Evolutionary conservation across 371 early-diverging fungal species (phyloP), one percentile per base, ranked within the genome.

Genomic region (Mortierella sp.): DNA sequence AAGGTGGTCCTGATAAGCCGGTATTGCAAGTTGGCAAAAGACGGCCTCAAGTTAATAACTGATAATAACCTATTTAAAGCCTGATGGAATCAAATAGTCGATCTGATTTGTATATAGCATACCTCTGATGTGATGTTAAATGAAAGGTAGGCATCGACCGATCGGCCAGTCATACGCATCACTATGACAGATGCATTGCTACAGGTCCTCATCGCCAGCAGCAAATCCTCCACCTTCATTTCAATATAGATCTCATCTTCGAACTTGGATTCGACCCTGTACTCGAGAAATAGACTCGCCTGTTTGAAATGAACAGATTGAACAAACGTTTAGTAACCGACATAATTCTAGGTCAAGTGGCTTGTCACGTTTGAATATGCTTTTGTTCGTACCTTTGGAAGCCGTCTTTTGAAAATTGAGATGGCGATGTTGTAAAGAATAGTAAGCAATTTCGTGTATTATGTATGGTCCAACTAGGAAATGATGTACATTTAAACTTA

Each of bases 211-310:
- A 72, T 71, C 1, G 76, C 81, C 9, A 75, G 30, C 5, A 70
- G 28, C 37, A 81, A 43, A 24, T 81, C 81, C 49, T 81, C 81
- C 37, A 66, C 76, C 30, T 70, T 75, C 73, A 81, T 66, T 47
- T 81, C 81, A 11, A 81, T 12, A 32, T 75, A 72, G 66, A 81
- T 81, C 55, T 81, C 76, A 35, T 81, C 66, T 26, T 81, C 65
- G 18, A 66, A 45, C 0, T 68, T 71, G 11, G 81, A 81, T 32
- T 81, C 73, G 28, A 81, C 51, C 49, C 43, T 62, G 64, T 81
- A 81, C 18, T 75, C 81, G 9, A 55, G 47, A 40, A 81, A 81
- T 39, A 81, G n/a, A 5, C 47, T 60, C 14, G 65, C 73, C 81
- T 75, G 32, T 57, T 24, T 26, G 16, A 28, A 2, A 26, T 24